A percentile compares a stretch with the other conserved stretches of the same genome.
These are phyloP conservation scores for Aegilops sharonensis DNA, from an alignment of 176 grass and related monocot species.

Conservation along the genomic window DNA sequence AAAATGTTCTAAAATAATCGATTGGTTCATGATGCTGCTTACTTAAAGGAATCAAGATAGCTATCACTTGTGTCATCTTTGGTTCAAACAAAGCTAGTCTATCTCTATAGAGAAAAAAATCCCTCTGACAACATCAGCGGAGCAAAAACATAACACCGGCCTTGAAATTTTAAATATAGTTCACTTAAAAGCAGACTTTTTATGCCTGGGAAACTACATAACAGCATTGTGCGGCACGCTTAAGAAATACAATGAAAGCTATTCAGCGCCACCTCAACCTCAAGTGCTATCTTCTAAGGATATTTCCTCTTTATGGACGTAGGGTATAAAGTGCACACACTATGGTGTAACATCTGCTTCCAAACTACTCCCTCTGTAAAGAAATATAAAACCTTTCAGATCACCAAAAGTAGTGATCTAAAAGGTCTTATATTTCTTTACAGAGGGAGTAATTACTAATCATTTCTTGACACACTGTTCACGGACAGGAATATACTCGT, in stretches of 20 bases:
- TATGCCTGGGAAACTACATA: background rate
- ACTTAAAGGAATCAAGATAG: background rate
- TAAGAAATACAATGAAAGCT: background rate
- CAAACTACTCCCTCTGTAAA: background rate
- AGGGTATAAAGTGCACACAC: background rate
- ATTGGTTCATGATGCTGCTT: background rate
- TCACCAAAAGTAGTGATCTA: too few species aligned
- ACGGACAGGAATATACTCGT: background rate
- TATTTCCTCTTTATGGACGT: background rate
- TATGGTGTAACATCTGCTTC: background rate
- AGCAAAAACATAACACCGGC: background rate
- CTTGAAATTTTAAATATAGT: background rate
- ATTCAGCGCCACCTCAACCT: conserved; percentile 10
- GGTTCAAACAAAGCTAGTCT: background rate
- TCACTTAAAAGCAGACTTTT: background rate
- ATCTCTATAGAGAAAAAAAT: background rate
- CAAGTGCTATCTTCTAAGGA: background rate
- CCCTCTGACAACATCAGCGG: background rate
- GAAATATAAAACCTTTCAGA: too few species aligned
- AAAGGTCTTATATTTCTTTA: too few species aligned
- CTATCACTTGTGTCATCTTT: background rate
- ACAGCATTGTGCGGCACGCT: background rate
- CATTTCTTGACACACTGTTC: background rate
- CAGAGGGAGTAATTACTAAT: background rate
- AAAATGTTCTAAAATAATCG: background rate